A percentile compares a stretch with the other conserved stretches of the same genome.
Conservation (phyloP, 768 basidiomycete species). For the Kwoniella botswanensis region DNA sequence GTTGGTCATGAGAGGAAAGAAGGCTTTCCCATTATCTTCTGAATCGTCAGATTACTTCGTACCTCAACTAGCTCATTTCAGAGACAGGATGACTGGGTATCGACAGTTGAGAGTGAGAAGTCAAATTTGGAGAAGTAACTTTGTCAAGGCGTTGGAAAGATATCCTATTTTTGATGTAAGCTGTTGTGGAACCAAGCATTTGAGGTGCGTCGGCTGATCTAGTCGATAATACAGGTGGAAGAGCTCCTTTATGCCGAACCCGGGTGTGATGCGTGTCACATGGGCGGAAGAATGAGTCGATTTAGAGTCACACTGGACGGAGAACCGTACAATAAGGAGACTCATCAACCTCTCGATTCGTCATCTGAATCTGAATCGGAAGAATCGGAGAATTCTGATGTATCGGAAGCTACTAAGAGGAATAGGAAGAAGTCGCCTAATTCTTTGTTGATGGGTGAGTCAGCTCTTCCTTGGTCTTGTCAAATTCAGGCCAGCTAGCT, state of each 20-base stretch:
- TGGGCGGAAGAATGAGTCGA: conserved; percentile 73
- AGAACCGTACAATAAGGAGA: conserved; percentile 70
- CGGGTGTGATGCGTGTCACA: conserved; percentile 80
- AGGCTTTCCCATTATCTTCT: conserved; percentile 36
- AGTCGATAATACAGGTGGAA: conserved; percentile 24
- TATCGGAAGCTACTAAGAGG: not conserved
- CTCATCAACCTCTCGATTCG: conserved; percentile 63
- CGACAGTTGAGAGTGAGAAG: conserved; percentile 78
- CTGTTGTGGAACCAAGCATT: not conserved
- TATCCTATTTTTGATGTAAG: conserved; percentile 70
- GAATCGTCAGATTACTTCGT: conserved; percentile 43
- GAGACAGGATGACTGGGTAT: conserved; percentile 66
- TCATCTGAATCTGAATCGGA: conserved; percentile 62
- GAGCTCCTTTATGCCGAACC: conserved; percentile 66
- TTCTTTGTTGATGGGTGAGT: conserved; percentile 41
- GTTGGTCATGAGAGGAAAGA: conserved; percentile 65
- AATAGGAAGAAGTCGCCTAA: conserved; percentile 15
- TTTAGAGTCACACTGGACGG: conserved; percentile 70
- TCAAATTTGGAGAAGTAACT: conserved; percentile 78
- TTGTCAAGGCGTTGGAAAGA: conserved; percentile 68
- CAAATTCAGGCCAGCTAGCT: not conserved
- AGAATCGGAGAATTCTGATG: conserved; percentile 12
- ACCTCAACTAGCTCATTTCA: conserved; percentile 41
- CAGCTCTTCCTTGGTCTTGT: not conserved
- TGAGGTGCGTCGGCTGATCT: not conserved